Conservation (phyloP, 768 basidiomycete genomes). For the Lyophyllum shimeji region DNA sequence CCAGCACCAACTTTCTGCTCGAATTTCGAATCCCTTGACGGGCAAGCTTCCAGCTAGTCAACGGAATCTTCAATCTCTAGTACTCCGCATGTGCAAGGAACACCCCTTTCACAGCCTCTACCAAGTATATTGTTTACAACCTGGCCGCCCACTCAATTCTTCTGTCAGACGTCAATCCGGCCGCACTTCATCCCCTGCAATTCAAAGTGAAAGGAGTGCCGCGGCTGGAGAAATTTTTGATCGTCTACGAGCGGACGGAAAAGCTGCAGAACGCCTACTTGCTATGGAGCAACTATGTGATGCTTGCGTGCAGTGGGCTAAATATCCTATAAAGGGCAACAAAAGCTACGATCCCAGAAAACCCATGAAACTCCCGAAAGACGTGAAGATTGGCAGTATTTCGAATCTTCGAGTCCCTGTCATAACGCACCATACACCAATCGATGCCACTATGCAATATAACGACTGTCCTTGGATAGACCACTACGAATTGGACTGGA, state of each 20-base stretch:
- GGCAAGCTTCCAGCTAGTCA: constrained; percentile 40
- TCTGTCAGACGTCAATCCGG: constrained; percentile 43
- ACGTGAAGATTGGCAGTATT: constrained; percentile 47
- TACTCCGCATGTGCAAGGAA: constrained; percentile 78
- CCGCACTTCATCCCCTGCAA: constrained; percentile 38
- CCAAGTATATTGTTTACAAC: constrained; percentile 77
- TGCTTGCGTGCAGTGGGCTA: constrained; percentile 76
- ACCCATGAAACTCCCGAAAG: constrained; percentile 42
- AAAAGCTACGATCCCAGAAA: constrained; percentile 20
- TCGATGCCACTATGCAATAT: constrained; percentile 74
- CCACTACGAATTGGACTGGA: constrained; percentile 57
- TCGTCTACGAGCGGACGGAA: constrained; percentile 44
- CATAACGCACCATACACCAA: constrained; percentile 65
- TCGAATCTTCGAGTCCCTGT: constrained; percentile 73
- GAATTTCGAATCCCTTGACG: constrained; percentile 53
- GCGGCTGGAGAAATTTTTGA: constrained; percentile 68
- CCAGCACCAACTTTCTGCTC: constrained; percentile 89
- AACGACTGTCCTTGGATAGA: constrained; percentile 66
- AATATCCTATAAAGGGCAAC: constrained; percentile 46
- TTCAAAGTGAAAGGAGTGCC: constrained; percentile 56
- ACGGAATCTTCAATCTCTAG: constrained; percentile 55
- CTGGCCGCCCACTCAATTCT: constrained; percentile 22
- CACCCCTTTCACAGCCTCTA: constrained; percentile 95
- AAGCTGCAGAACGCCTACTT: constrained; percentile 36
- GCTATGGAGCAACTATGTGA: constrained; percentile 61